Percentiles rank a stretch among this genome's conserved stretches.
Evolutionary conservation across 108 stramenopile genomes (phyloP).

Genomic region (Pseudonitzschia pungens): DNA sequence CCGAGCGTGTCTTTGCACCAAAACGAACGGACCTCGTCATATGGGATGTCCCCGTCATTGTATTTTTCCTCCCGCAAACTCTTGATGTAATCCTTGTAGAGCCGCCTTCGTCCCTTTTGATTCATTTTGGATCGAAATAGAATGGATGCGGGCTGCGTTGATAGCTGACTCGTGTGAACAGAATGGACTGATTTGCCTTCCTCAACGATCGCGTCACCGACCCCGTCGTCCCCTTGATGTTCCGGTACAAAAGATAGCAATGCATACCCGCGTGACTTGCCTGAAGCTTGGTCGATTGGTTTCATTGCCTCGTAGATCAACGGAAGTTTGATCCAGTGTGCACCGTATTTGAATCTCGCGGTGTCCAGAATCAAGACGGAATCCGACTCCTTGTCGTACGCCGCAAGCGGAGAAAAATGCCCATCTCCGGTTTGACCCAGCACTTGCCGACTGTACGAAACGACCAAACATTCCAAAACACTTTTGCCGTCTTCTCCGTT

Average conservation of each 20-base stretch:
- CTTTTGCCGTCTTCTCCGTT: not conserved
- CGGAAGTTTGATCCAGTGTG: constrained; percentile 84
- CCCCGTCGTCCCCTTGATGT: not conserved
- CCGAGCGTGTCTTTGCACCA: constrained; percentile 47
- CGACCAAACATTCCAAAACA: constrained; percentile 34
- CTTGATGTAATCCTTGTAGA: constrained; percentile 44
- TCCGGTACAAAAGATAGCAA: constrained; percentile 49
- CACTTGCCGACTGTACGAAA: constrained; percentile 66
- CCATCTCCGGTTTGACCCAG: constrained; percentile 92
- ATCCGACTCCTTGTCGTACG: constrained; percentile 69
- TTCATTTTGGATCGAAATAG: constrained; percentile 61
- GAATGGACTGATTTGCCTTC: not conserved
- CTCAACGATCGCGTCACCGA: not conserved
- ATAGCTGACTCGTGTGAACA: not conserved
- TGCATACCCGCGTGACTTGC: constrained; percentile 77
- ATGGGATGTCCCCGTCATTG: constrained; percentile 27
- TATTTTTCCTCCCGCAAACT: not conserved
- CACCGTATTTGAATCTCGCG: constrained; percentile 91
- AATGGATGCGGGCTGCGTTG: constrained; percentile 53
- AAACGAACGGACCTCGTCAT: constrained; percentile 45
- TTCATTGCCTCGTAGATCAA: constrained; percentile 54
- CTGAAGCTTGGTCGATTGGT: constrained; percentile 76
- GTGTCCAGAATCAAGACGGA: constrained; percentile 79
- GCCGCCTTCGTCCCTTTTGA: constrained; percentile 46
- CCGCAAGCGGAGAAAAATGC: constrained; percentile 93